Base-by-base conservation (phyloP, 805 yeast species). In the Candida jianshihensis region DNA sequence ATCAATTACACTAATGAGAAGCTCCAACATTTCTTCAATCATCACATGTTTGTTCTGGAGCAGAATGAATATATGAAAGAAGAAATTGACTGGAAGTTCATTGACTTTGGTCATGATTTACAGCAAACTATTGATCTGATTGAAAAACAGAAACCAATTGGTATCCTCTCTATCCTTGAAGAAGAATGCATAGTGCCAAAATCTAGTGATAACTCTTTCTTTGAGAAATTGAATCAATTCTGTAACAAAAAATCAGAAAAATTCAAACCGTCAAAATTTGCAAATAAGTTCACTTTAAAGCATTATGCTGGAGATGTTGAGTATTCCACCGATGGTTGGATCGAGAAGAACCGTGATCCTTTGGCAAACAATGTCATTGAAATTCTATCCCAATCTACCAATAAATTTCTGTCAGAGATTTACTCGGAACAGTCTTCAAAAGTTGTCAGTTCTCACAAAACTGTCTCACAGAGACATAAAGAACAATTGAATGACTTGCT, bases 301-400 rank as follows among this genome's bases (percentile, higher is more conserved):
- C 99, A 92, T 61, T 92, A 92, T 61, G 99, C 99, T 18, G 97
- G 96, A 9, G 79, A 78, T 39, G 99, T 92, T n/a, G 96, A 89
- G 51, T 92, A 92, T 58, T 75, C 84, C 24, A 81, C 87, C 17
- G 89, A 82, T 15, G 90, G 89, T 22, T 92, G 98, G 98, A 63
- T 92, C 19, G 86, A 86, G 43, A 92, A 92, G 61, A 92, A 92
- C 56, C 85, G 84, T 47, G 98, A 92, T 55, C 98, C 97, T 1
- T 67, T 92, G 26, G 85, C 80, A 49, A 95, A 86, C 34, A 75
- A 78, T 38, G 68, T 90, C 10, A 63, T 82, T 31, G 72, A 68
- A 26, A 62, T 88, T 25, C 58, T 90, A 26, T 61, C 78, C 0
- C 52, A 58, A 5, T 86, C 96, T 0, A 45, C 60, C 0, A 78